Conservation (phyloP, 1,284 basidiomycete genomes). For the Bondarzewia mesenterica region DNA sequence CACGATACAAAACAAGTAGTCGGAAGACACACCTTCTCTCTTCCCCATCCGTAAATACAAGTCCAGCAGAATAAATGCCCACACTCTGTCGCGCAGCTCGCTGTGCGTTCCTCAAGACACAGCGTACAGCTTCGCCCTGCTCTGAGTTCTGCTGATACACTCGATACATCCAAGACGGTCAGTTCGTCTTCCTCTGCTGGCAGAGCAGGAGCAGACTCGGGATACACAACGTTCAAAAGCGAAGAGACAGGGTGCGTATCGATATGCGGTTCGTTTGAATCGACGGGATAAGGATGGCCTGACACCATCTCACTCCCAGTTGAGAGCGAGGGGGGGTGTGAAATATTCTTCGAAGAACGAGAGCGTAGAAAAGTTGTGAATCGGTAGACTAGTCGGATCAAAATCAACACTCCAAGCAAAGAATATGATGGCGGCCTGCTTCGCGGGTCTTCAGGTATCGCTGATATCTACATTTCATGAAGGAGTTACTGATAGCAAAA, state of each 20-base stretch:
- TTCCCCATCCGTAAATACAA: constrained; percentile 83
- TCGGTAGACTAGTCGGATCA: constrained; percentile 62
- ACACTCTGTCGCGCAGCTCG: constrained; percentile 85
- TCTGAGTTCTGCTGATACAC: constrained; percentile 43
- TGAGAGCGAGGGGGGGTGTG: constrained; percentile 3
- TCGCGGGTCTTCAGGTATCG: constrained; percentile 63
- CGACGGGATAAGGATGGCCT: constrained; percentile 12
- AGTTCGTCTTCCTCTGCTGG: constrained; percentile 62
- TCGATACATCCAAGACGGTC: constrained; percentile 52
- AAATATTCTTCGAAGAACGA: constrained; percentile 12
- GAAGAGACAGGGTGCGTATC: constrained; percentile 57
- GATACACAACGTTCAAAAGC: constrained; percentile 44
- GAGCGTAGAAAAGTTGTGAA: constrained; percentile 36
- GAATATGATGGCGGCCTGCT: constrained; percentile 77
- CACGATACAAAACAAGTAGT: constrained; percentile 5
- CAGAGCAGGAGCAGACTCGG: constrained; percentile 42
- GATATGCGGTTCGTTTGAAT: constrained; percentile 49
- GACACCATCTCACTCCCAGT: no score
- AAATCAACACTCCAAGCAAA: constrained; percentile 71
- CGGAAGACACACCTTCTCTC: constrained; percentile 63
- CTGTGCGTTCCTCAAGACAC: constrained; percentile 76
- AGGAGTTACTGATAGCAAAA: constrained; percentile 42
- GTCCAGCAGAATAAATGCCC: constrained; percentile 94
- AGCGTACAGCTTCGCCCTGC: constrained; percentile 76
- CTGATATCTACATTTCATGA: constrained; percentile 50